phyloP scores from a whole-genome alignment of 2,329 filamentous ascomycete genomes.

The Aspergillus aculeatus region DNA sequence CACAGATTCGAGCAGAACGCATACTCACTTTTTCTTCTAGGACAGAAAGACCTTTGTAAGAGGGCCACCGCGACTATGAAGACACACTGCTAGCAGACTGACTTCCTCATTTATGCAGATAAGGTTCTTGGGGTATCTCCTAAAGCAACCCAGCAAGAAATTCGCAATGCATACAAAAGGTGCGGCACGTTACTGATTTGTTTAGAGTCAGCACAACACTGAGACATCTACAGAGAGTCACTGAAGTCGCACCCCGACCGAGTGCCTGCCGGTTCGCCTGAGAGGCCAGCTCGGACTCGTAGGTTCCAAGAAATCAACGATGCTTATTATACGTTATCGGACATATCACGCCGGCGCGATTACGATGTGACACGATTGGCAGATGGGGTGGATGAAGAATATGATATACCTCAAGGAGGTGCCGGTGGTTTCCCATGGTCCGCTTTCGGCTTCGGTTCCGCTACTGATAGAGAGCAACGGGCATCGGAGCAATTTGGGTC shows the following conservation, averaged over 20 bases:
- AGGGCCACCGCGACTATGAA: not conserved
- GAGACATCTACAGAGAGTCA: conserved; percentile 62
- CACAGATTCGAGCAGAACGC: not conserved
- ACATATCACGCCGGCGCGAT: conserved; percentile 71
- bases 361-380: conserved; percentile 71
- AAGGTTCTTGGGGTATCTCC: conserved; percentile 70
- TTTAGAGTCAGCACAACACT: not conserved
- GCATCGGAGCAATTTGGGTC: conserved; percentile 79
- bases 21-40: conserved; percentile 13
- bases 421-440: conserved; percentile 72
- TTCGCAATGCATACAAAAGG: conserved; percentile 95
- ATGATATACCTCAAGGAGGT: conserved; percentile 48
- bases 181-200: conserved; percentile 33
- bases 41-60: conserved; percentile 44
- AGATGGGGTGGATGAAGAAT: conserved; percentile 50
- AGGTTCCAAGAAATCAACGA: conserved; percentile 91
- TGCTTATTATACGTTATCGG: conserved; percentile 88
- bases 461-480: conserved; percentile 33
- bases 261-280: conserved; percentile 77
- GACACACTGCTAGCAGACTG: not conserved
- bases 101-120: conserved; percentile 51
- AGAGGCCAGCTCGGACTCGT: conserved; percentile 76
- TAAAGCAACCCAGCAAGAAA: conserved; percentile 74
- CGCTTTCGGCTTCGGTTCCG: conserved; percentile 59
- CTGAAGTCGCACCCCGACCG: conserved; percentile 93